Conservation (phyloP, 495 filamentous ascomycete species). For the Cercophora newfieldiana region DNA sequence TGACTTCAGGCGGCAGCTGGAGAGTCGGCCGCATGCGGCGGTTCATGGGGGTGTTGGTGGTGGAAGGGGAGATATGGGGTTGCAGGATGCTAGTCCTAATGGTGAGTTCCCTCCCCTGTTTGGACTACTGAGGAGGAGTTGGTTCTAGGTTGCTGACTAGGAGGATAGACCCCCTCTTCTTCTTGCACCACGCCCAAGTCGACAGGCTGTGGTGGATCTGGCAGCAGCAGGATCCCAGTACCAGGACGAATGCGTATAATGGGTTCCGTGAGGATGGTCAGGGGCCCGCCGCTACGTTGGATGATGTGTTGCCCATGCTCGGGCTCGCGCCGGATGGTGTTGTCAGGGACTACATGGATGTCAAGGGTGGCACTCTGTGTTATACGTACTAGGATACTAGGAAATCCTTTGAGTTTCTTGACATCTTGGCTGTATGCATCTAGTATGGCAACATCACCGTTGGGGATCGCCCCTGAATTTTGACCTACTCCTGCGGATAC, state of each 20-base stretch:
- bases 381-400: conserved; percentile 4
- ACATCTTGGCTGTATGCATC: no score
- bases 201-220: conserved; percentile 13
- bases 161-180: conserved; percentile 5
- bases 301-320: conserved; percentile 1
- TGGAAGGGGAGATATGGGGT: background rate
- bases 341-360: conserved; percentile 1
- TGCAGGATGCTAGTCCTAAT: conserved; percentile 1
- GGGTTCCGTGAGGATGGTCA: background rate
- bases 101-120: conserved; percentile 1
- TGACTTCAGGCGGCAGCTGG: background rate
- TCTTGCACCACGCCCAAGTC: conserved; percentile 9
- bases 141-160: background rate
- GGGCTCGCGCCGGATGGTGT: background rate
- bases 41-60: conserved; percentile 11
- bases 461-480: no score
- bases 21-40: conserved; percentile 4
- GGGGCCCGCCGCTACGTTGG: background rate
- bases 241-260: conserved; percentile 2
- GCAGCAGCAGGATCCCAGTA: conserved; percentile 1
- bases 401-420: no score
- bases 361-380: conserved; percentile 2
- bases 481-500: no score
- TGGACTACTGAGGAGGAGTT: background rate
- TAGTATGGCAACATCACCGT: no score